Percentiles rank a stretch among this genome's conserved stretches.
Conservation (phyloP, 257 asterid species). For the Nicotiana knightiana region DNA sequence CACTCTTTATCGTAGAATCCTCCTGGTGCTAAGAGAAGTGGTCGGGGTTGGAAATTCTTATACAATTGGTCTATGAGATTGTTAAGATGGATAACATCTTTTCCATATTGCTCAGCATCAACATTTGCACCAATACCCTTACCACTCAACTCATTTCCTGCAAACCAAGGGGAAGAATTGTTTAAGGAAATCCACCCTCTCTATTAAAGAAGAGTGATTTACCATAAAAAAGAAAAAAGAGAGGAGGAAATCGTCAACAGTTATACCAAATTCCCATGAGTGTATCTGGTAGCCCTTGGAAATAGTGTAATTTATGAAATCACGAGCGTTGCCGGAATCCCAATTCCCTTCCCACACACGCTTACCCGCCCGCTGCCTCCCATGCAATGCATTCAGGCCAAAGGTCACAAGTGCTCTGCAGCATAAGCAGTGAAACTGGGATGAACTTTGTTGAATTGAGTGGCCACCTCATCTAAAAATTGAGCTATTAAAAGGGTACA, state of each 20-base stretch:
- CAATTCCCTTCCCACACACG: constrained; percentile 3
- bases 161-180: neutral
- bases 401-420: constrained; percentile 12
- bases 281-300: constrained; percentile 63
- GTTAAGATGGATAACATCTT: constrained; percentile 13
- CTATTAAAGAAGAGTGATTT: neutral
- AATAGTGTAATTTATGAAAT: constrained; percentile 62
- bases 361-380: neutral
- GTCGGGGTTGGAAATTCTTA: neutral
- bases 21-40: constrained; percentile 17
- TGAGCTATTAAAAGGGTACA: neutral
- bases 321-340: constrained; percentile 51
- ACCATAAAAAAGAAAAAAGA: neutral
- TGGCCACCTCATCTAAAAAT: neutral
- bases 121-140: constrained; percentile 17
- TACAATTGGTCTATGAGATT: constrained; percentile 8
- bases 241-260: neutral
- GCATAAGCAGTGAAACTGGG: constrained; percentile 7
- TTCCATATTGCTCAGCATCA: constrained; percentile 10
- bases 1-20: constrained; percentile 19
- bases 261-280: constrained; percentile 40
- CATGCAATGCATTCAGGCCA: constrained; percentile 7
- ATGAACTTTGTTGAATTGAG: neutral
- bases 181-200: neutral
- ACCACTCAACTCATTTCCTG: constrained; percentile 23